Evolutionary conservation across 306 rosid genomes (phyloP), one percentile per base, ranked within the genome.

Genomic region (Vigna radiata): DNA sequence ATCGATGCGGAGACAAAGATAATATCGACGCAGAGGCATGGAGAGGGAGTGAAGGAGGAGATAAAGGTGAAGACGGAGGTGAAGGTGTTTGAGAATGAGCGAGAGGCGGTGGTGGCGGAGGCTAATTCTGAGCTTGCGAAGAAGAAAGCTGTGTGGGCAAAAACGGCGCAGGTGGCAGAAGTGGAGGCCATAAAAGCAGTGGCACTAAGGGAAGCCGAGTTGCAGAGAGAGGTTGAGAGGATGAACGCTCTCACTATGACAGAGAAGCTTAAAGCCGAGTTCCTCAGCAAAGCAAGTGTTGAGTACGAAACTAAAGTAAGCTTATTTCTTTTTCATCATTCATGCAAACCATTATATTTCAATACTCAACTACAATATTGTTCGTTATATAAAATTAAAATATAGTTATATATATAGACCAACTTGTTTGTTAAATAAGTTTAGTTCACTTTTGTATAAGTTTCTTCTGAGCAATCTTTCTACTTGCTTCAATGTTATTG

Each of bases 261-360:
- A 0, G 80, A 84, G 77, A 84, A 84, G 56, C 87, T 80, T 58
- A 81, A 66, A 37, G 87, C 87, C 0, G 70, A 84, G 12, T 77
- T 66, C 18, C 85, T 80, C 25, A 65, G 47, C 62, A 66, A 84
- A 68, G 85, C 87, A 1, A 84, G 80, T 37, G 87, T 77, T 31
- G 77, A 84, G 15, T 84, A 80, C 27, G 85, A 84, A 52, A 80
- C 82, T 48, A 80, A 84, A 82, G 87, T 80, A 1, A 43, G 5
- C 41, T 36, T 31, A 29, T 29, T 29, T 29, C 4, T 29, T 25
- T 29, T 29, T 29, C 33, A 2, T 29, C 33, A 2, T 29, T 29
- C 33, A 29, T 29, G 33, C 4, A 29, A 29, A 3, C 33, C n/a
- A 21, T 21, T 21, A 21, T 21, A 21, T 21, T 21, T 21, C 21